These are phyloP conservation scores for Colletotrichum sp. DNA, from an alignment of 2,329 filamentous ascomycete genomes.

Conservation along the genomic window DNA sequence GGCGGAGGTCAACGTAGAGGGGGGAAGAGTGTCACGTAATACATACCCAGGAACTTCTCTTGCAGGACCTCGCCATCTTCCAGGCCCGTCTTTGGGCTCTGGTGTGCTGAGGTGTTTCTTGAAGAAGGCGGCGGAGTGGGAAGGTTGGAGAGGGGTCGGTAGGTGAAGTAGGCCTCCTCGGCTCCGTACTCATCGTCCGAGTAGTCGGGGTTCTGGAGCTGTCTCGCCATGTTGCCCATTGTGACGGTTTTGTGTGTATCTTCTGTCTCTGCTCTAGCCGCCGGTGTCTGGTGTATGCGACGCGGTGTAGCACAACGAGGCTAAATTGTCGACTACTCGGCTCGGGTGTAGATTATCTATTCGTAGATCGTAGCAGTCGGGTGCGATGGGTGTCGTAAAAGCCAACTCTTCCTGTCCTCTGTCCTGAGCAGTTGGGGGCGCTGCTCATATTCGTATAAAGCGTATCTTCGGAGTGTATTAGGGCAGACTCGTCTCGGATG, in stretches of 20 bases:
- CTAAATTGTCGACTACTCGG: neutral
- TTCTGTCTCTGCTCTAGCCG: neutral
- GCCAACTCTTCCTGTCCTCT: slow-evolving; percentile 25
- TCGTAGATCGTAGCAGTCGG: slow-evolving; percentile 10
- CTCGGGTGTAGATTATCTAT: slow-evolving; percentile 3
- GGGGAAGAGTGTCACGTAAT: slow-evolving; percentile 6
- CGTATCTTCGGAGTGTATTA: neutral
- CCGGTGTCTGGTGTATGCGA: neutral
- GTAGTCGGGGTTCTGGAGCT: slow-evolving; percentile 22
- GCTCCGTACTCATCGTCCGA: slow-evolving; percentile 53
- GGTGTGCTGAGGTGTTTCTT: slow-evolving; percentile 44
- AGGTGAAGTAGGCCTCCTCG: slow-evolving; percentile 65
- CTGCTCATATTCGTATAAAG: slow-evolving; percentile 23
- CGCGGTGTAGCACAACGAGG: neutral
- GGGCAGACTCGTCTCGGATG: neutral
- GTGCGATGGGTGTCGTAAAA: slow-evolving; percentile 7
- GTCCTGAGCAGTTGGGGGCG: slow-evolving; percentile 21
- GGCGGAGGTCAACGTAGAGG: neutral
- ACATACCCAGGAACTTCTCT: slow-evolving; percentile 42
- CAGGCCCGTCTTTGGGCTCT: slow-evolving; percentile 46
- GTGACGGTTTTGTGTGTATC: neutral
- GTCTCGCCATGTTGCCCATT: slow-evolving; percentile 22
- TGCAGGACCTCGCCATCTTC: slow-evolving; percentile 51
- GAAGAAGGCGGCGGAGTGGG: slow-evolving; percentile 69
- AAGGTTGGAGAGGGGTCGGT: slow-evolving; percentile 70